Base-by-base conservation (phyloP, 2,329 filamentous ascomycete genomes). In the Amylocarpus encephaloides region DNA sequence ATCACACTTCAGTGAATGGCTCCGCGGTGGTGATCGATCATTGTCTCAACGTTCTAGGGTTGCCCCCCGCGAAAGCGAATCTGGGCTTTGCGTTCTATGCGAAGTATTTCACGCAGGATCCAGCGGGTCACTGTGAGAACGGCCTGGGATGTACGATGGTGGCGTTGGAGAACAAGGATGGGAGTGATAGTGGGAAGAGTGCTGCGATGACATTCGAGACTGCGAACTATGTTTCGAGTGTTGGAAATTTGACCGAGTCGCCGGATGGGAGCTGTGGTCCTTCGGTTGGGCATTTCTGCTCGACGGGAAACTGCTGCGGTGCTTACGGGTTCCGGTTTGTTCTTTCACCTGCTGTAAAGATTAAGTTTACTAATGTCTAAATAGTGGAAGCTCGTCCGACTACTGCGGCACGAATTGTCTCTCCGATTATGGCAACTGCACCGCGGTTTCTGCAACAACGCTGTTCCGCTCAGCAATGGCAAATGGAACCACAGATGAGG, bases 71-170 rank as follows among this genome's bases (percentile, higher is more conserved):
- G 7, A 80, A 79, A 64, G 67, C 82, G 42, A 83, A 83, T 56
- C 70, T 86, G 3, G 81, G 82, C 2, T 73, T 86, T 49, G 80
- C 79, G 13, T 84, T 81, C 63, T 85, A 85, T 64, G 75, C 78
- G 33, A 85, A 85, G 64, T 85, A 73, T 73, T 83, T 81, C 67
- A 69, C 73, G 62, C 78, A 75, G 3, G 65, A 67, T 9, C 62
- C 70, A 2, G 72, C 68, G 32, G 67, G 71, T 22, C 40, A 34
- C 12, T 68, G 70, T 57, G 49, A 57, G 43, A 57, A 64, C 1
- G 53, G 68, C n/a, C 71, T 82, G 11, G 76, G 73, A 3, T 85
- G 82, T 60, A 71, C 72, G 32, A 79, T 79, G 1, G 71, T 70
- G 2, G 51, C 71, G 3, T 73, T 83, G 35, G 82, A 86, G 68